These are phyloP conservation scores for Grosmannia serpens DNA, from an alignment of 2,329 filamentous ascomycete genomes.

Conservation along the genomic window DNA sequence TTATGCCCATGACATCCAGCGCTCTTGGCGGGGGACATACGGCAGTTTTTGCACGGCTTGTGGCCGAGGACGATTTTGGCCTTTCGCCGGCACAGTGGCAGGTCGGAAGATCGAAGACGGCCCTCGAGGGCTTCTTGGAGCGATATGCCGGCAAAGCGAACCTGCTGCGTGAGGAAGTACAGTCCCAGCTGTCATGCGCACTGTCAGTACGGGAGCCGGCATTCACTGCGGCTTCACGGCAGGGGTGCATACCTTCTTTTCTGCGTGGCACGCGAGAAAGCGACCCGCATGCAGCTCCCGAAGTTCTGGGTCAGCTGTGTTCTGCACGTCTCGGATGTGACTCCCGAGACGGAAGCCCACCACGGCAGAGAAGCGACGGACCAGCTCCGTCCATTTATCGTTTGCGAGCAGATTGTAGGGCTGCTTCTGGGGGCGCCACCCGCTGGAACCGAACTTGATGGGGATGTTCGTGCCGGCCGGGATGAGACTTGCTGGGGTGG, in stretches of 20 bases:
- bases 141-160: neutral
- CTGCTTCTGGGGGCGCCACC: conserved; percentile 1
- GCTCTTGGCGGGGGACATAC: neutral
- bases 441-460: conserved; percentile 4
- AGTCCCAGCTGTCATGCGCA: conserved; percentile 1
- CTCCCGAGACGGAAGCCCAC: neutral
- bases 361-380: neutral
- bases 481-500: conserved; percentile 9
- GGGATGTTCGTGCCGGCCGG: neutral
- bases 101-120: neutral
- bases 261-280: conserved; percentile 8
- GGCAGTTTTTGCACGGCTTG: conserved; percentile 10
- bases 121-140: conserved; percentile 5
- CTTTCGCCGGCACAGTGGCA: neutral
- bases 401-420: neutral
- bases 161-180: conserved; percentile 5
- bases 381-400: conserved; percentile 6
- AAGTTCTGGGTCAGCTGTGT: neutral
- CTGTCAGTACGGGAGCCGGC: neutral
- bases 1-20: neutral
- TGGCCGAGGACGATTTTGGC: conserved; percentile 9
- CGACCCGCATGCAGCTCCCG: conserved; percentile 2
- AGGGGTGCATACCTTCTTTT: conserved; percentile 9
- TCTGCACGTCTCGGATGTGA: conserved; percentile 6
- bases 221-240: neutral